These are phyloP conservation scores for Termitomyces sp. DNA, from an alignment of 768 basidiomycete species.

Conservation along the genomic window DNA sequence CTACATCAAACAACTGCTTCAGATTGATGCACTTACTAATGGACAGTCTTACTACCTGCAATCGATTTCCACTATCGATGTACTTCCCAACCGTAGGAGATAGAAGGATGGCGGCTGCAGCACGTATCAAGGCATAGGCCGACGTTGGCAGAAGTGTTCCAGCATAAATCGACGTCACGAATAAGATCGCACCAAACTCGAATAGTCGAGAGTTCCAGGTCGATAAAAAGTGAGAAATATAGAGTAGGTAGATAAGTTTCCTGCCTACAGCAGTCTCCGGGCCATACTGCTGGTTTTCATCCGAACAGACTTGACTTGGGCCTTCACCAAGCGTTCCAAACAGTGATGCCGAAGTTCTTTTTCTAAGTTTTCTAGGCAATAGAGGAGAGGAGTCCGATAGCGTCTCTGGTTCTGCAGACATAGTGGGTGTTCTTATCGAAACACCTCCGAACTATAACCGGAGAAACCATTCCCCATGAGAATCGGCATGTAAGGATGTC, in stretches of 20 bases:
- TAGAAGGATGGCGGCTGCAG: conserved; percentile 15
- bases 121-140: conserved; percentile 19
- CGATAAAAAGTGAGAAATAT: conserved; percentile 22
- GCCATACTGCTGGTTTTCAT: not conserved
- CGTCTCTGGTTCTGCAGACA: not conserved
- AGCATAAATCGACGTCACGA: conserved; percentile 17
- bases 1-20: not conserved
- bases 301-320: not conserved
- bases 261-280: not conserved
- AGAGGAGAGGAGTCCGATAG: not conserved
- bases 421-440: not conserved
- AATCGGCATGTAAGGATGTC: not conserved
- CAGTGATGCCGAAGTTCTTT: not conserved
- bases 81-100: conserved; percentile 17
- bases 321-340: not conserved
- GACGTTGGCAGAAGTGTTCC: conserved; percentile 21
- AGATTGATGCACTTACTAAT: conserved; percentile 11
- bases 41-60: conserved; percentile 17
- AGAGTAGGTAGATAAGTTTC: conserved; percentile 9
- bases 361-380: not conserved
- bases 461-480: not conserved
- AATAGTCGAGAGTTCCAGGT: conserved; percentile 25
- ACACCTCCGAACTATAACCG: not conserved
- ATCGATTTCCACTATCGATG: conserved; percentile 16
- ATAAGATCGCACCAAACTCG: conserved; percentile 23